Evolutionary conservation across 352 stramenopile species (phyloP).

Genomic region (Blastocystis sp.): DNA sequence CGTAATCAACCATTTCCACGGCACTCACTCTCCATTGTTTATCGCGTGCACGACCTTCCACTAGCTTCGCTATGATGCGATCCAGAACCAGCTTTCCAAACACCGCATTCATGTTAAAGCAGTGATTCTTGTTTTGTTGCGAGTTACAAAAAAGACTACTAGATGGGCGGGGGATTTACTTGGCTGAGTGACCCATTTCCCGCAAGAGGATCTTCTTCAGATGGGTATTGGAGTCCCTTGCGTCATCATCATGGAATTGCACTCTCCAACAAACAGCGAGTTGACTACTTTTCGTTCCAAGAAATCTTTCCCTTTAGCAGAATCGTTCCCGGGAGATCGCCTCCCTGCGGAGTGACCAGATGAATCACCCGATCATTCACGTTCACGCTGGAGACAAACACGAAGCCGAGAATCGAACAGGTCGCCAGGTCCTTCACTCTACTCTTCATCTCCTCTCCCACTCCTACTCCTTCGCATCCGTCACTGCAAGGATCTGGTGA

Average conservation of each 20-base stretch:
- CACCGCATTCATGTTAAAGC: slow-evolving; percentile 18
- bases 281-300: slow-evolving; percentile 5
- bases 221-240: too few species aligned
- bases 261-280: too few species aligned
- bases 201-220: too few species aligned
- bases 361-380: not conserved
- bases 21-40: slow-evolving; percentile 33
- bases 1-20: not conserved
- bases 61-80: slow-evolving; percentile 44
- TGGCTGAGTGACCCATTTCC: too few species aligned
- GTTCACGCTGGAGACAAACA: slow-evolving; percentile 29
- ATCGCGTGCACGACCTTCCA: slow-evolving; percentile 42
- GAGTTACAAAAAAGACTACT: not conserved
- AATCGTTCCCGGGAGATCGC: slow-evolving; percentile 40
- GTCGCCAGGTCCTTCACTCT: slow-evolving; percentile 30
- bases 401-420: slow-evolving; percentile 27
- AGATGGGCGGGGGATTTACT: too few species aligned
- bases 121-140: not conserved
- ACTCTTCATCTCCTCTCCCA: not conserved
- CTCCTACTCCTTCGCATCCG: slow-evolving; percentile 16
- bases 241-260: too few species aligned
- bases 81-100: slow-evolving; percentile 52
- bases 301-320: slow-evolving; percentile 7
- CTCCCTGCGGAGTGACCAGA: slow-evolving; percentile 5
- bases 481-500: slow-evolving; percentile 42